phyloP scores from a whole-genome alignment of 1,139 yeast genomes.

The Suhomyces taliae region DNA sequence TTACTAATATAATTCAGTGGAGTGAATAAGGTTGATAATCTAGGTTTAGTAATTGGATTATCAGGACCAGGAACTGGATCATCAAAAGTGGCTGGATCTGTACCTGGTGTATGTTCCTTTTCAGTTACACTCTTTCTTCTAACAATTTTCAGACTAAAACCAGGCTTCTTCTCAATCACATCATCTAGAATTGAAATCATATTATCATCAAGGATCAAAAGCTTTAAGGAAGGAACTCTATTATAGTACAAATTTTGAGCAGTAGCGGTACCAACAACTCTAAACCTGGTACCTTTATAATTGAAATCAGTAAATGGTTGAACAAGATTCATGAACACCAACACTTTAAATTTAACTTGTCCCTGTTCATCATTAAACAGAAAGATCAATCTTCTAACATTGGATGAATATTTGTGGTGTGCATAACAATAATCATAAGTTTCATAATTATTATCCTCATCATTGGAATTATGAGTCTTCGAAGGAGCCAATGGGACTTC shows the following conservation, averaged over 20 bases:
- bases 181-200: conserved; percentile 41
- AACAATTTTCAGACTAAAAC: conserved; percentile 26
- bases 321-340: conserved; percentile 37
- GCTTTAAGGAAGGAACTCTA: conserved; percentile 30
- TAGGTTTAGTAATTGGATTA: conserved; percentile 20
- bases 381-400: conserved; percentile 32
- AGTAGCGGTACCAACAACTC: conserved; percentile 38
- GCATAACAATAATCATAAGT: conserved; percentile 38
- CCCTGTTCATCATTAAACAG: conserved; percentile 24
- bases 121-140: not conserved
- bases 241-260: conserved; percentile 18
- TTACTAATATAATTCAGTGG: conserved; percentile 25
- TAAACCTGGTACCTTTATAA: conserved; percentile 38
- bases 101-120: conserved; percentile 1
- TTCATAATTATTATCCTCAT: conserved; percentile 21
- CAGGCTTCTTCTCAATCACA: conserved; percentile 31
- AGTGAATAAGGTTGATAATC: conserved; percentile 1
- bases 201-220: conserved; percentile 35
- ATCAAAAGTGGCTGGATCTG: conserved; percentile 8
- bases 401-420: conserved; percentile 28
- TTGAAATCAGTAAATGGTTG: conserved; percentile 44
- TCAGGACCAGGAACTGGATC: conserved; percentile 35
- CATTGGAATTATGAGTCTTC: not conserved
- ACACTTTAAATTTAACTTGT: conserved; percentile 21
- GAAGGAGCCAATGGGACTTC: conserved; percentile 34